phyloP scores from a whole-genome alignment of 352 stramenopile species.

The Phytophthora podocarpi region DNA sequence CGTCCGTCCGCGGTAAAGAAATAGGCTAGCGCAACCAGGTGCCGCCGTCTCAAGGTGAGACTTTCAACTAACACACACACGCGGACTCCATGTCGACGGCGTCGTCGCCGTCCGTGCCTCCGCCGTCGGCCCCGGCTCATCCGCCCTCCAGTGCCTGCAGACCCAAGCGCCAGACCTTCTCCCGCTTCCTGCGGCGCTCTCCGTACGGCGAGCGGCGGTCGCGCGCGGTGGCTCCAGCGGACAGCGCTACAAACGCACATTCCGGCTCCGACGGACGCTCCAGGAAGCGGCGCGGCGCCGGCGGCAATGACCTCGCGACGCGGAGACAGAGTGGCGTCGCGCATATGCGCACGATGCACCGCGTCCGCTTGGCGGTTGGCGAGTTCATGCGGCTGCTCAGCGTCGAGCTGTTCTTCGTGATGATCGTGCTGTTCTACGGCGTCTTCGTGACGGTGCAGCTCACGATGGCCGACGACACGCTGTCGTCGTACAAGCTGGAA shows the following conservation, averaged over 20 bases:
- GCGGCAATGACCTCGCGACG: constrained; percentile 41
- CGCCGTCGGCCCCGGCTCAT: constrained; percentile 21
- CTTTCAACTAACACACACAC: constrained; percentile 10
- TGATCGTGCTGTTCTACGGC: constrained; percentile 87
- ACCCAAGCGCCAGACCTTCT: constrained; percentile 66
- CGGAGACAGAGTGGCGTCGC: constrained; percentile 38
- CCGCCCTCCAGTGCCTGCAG: constrained; percentile 38
- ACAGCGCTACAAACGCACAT: constrained; percentile 26
- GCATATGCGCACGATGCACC: constrained; percentile 44
- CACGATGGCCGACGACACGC: constrained; percentile 61
- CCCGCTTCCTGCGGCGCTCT: constrained; percentile 62
- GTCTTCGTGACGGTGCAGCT: constrained; percentile 87
- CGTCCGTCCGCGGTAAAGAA: too few species aligned
- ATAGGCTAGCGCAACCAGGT: too few species aligned
- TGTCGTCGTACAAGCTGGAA: constrained; percentile 60
- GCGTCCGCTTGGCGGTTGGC: constrained; percentile 57
- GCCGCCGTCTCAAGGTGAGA: constrained; percentile 21
- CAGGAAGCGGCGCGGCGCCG: constrained; percentile 42
- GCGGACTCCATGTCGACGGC: constrained; percentile 29
- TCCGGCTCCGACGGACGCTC: constrained; percentile 3
- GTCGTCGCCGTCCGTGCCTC: constrained; percentile 30
- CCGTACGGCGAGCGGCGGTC: constrained; percentile 69
- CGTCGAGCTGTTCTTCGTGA: constrained; percentile 89
- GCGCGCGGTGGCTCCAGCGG: constrained; percentile 59
- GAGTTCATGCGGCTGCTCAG: constrained; percentile 86